These are phyloP conservation scores for Ustilago shanxiensis DNA, from an alignment of 1,284 basidiomycete species.

Conservation along the genomic window DNA sequence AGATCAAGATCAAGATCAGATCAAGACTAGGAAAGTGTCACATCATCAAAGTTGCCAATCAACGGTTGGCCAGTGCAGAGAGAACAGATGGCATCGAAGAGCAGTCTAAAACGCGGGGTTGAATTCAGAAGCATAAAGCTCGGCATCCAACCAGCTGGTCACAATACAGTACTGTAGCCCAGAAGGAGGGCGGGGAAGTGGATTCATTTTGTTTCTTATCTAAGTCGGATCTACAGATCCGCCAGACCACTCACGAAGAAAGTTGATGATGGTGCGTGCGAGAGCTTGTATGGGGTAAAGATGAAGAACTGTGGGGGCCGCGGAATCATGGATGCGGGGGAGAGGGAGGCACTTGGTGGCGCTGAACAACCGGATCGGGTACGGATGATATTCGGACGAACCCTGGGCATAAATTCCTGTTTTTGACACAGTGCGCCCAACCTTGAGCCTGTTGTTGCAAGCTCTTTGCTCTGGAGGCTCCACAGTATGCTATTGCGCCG, in stretches of 20 bases:
- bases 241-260: background rate
- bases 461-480: background rate
- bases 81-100: background rate
- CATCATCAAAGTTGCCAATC: no score
- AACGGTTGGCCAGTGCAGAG: background rate
- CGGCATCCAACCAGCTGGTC: background rate
- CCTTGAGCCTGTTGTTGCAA: background rate
- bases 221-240: slow-evolving; percentile 14
- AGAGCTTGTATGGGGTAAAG: background rate
- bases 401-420: slow-evolving; percentile 19
- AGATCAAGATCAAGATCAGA: slow-evolving; percentile 9
- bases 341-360: background rate
- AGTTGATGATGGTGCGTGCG: slow-evolving; percentile 6
- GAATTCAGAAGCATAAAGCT: background rate
- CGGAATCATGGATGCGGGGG: slow-evolving; percentile 4
- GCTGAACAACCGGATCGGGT: slow-evolving; percentile 1
- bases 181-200: background rate
- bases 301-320: background rate
- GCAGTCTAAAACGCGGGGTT: background rate
- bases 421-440: background rate
- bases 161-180: background rate
- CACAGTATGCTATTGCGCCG: background rate
- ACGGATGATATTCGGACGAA: slow-evolving; percentile 25
- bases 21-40: slow-evolving; percentile 8
- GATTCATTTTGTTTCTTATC: background rate